Evolutionary conservation across 2,329 filamentous ascomycete species (phyloP).

Genomic region (Aspergillus piperis): DNA sequence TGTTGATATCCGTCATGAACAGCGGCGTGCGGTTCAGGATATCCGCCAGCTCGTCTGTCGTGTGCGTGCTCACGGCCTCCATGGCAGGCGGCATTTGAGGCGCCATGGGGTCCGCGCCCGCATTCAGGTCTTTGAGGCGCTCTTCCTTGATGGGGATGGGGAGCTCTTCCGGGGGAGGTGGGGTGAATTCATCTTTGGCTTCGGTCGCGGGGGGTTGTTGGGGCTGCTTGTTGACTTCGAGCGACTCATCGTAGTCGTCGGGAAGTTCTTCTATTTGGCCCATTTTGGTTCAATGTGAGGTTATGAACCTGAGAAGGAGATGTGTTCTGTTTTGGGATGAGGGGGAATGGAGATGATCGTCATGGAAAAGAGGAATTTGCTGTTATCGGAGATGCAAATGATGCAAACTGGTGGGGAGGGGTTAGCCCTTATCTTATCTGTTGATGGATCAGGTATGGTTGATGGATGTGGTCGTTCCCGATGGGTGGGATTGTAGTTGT

Average conservation of each 20-base stretch:
- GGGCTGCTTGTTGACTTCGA: conserved; percentile 43
- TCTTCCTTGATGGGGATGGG: conserved; percentile 45
- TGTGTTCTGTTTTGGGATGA: no score
- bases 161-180: conserved; percentile 31
- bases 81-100: conserved; percentile 60
- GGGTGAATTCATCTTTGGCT: conserved; percentile 1
- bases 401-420: conserved; percentile 32
- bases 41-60: conserved; percentile 61
- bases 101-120: conserved; percentile 33
- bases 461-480: no score
- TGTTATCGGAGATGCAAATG: conserved; percentile 24
- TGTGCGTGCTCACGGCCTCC: conserved; percentile 58
- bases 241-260: conserved; percentile 52
- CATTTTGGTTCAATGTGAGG: conserved; percentile 38
- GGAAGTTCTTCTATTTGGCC: conserved; percentile 56
- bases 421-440: conserved; percentile 12
- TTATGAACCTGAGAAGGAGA: background rate
- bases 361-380: background rate
- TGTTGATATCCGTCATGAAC: conserved; percentile 90
- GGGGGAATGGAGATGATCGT: no score
- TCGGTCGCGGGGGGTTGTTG: conserved; percentile 9
- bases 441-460: background rate
- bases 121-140: conserved; percentile 29
- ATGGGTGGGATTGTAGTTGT: no score
- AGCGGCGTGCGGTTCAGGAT: conserved; percentile 74